These are phyloP conservation scores for Podospora pseudopauciseta DNA, from an alignment of 495 filamentous ascomycete species.

Conservation along the genomic window DNA sequence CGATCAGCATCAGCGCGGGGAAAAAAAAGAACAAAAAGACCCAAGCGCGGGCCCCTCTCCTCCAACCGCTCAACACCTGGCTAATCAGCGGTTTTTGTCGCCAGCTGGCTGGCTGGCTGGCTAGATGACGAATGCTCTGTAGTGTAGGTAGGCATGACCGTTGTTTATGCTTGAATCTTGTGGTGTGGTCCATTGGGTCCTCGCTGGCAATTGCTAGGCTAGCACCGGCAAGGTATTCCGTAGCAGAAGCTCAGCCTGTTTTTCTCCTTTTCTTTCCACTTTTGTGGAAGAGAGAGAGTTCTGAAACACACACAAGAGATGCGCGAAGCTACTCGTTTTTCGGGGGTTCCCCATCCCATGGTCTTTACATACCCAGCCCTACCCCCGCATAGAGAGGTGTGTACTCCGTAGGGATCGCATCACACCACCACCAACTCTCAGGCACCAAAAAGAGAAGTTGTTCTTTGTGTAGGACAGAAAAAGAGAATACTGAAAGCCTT, in stretches of 20 bases:
- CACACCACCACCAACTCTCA: background rate
- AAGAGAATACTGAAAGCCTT: background rate
- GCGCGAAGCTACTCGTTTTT: background rate
- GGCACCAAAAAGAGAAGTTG: background rate
- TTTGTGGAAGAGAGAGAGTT: background rate
- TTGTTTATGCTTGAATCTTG: background rate
- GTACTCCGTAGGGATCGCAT: background rate
- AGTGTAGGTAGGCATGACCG: background rate
- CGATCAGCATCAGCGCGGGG: background rate
- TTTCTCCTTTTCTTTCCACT: background rate
- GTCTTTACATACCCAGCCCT: background rate
- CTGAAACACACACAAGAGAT: background rate
- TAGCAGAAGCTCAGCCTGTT: background rate
- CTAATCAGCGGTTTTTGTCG: slow-evolving; percentile 3
- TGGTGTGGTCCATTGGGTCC: background rate
- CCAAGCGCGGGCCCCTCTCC: background rate
- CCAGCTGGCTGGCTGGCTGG: background rate
- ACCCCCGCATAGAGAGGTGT: background rate
- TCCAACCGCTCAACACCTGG: background rate
- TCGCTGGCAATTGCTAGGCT: background rate
- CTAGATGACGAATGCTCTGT: background rate
- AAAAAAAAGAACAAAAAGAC: background rate
- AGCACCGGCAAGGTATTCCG: background rate
- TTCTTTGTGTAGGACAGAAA: background rate
- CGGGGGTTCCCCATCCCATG: background rate